Conservation (phyloP, 2,329 filamentous ascomycete species). For the Aureobasidium melanogenum region DNA sequence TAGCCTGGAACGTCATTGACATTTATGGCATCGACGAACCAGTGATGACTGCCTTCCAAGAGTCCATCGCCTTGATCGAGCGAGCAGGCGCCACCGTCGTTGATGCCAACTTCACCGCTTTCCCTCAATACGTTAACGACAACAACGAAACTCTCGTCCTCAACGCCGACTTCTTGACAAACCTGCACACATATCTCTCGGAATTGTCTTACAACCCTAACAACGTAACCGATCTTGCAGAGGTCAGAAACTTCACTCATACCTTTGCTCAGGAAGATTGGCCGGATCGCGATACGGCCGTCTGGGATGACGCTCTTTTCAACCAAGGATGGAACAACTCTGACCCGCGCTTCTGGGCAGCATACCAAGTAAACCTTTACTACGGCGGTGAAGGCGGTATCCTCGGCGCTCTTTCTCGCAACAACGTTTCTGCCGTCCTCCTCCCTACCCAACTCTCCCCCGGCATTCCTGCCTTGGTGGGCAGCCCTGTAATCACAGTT, state of each 20-base stretch:
- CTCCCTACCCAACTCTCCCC: constrained; percentile 46
- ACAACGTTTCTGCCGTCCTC: constrained; percentile 53
- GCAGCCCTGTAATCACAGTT: constrained; percentile 53
- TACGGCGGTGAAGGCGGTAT: constrained; percentile 52
- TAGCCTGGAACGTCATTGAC: constrained; percentile 51
- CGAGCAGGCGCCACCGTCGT: constrained; percentile 52
- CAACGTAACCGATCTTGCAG: constrained; percentile 42
- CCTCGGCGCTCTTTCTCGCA: constrained; percentile 48
- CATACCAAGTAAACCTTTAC: constrained; percentile 45
- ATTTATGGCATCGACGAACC: constrained; percentile 28
- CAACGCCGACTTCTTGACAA: constrained; percentile 50
- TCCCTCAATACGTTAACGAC: constrained; percentile 34
- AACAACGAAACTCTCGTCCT: constrained; percentile 39
- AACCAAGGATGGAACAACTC: constrained; percentile 48
- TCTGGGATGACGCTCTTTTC: constrained; percentile 46
- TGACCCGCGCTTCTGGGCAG: constrained; percentile 47
- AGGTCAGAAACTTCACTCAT: constrained; percentile 50
- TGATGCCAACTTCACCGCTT: constrained; percentile 51
- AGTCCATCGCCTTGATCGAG: constrained; percentile 43
- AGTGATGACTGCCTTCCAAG: constrained; percentile 47
- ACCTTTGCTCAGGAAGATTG: constrained; percentile 46
- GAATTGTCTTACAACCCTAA: constrained; percentile 50
- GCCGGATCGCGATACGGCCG: constrained; percentile 48
- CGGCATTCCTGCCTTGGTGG: constrained; percentile 46
- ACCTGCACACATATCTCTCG: constrained; percentile 49